A percentile compares a stretch with the other conserved stretches of the same genome.
phyloP scores from a whole-genome alignment of 441 rosid species.

The Gossypium gossypioides region DNA sequence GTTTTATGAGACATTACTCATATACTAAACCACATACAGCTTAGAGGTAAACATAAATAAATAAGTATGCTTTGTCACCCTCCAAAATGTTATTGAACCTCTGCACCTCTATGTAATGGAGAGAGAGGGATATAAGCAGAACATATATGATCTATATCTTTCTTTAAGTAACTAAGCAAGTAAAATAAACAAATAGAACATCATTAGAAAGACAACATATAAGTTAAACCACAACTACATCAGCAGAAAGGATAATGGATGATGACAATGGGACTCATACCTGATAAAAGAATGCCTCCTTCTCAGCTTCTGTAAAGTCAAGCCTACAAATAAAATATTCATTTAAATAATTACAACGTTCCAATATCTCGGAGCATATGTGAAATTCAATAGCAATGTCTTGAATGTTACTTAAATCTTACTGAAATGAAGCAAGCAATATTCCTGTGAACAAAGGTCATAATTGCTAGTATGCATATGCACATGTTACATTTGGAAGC shows the following conservation, averaged over 20 bases:
- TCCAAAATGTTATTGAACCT: background rate
- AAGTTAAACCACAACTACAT: slow-evolving; percentile 6
- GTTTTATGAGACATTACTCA: background rate
- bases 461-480: background rate
- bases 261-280: slow-evolving; percentile 26
- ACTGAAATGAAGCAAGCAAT: too few species aligned
- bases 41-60: background rate
- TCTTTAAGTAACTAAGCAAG: background rate
- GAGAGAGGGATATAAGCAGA: background rate
- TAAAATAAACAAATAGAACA: background rate
- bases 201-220: background rate
- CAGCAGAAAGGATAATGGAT: background rate
- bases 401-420: background rate
- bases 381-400: slow-evolving; percentile 5
- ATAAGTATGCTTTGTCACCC: background rate
- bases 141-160: background rate
- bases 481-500: slow-evolving; percentile 8
- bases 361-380: background rate
- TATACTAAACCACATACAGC: background rate
- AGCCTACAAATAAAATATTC: slow-evolving; percentile 47
- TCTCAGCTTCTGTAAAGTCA: slow-evolving; percentile 73
- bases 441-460: background rate
- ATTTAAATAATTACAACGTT: slow-evolving; percentile 4
- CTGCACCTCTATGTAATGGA: background rate
- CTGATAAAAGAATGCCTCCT: slow-evolving; percentile 78